Conservation (phyloP, 805 yeast species). For the Lachancea dasiensis region DNA sequence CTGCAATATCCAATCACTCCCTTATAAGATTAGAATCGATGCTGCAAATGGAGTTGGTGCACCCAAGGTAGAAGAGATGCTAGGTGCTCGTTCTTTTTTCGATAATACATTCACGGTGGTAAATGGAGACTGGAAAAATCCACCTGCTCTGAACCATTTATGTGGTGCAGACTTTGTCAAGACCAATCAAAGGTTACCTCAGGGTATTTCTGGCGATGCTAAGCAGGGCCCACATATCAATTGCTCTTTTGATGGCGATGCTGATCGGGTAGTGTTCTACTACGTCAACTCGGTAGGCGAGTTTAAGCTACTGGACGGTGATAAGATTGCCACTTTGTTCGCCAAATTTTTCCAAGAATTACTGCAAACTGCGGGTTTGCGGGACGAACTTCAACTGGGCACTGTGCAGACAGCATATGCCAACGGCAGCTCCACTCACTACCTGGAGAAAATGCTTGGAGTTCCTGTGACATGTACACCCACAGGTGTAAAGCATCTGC, state of each 20-base stretch:
- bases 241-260: slow-evolving; percentile 95
- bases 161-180: slow-evolving; percentile 98
- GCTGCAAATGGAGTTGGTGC: slow-evolving; percentile 98
- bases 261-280: slow-evolving; percentile 88
- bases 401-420: slow-evolving; percentile 98
- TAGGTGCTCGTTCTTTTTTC: slow-evolving; percentile 34
- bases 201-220: slow-evolving; percentile 35
- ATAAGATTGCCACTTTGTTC: slow-evolving; percentile 80
- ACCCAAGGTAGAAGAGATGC: slow-evolving; percentile 52
- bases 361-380: slow-evolving; percentile 39
- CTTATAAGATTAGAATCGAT: slow-evolving; percentile 57
- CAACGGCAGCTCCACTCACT: slow-evolving; percentile 83
- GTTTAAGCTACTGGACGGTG: slow-evolving; percentile 79
- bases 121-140: slow-evolving; percentile 49
- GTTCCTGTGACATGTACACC: slow-evolving; percentile 84
- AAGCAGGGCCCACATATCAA: slow-evolving; percentile 42
- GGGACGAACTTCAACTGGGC: slow-evolving; percentile 47
- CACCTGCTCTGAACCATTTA: slow-evolving; percentile 57
- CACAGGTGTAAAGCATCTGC: slow-evolving; percentile 95
- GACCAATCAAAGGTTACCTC: slow-evolving; percentile 76
- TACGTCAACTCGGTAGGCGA: slow-evolving; percentile 35
- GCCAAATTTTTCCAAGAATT: slow-evolving; percentile 60
- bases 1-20: slow-evolving; percentile 13
- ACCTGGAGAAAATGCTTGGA: slow-evolving; percentile 51
- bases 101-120: slow-evolving; percentile 39